Percentiles rank a stretch among this genome's conserved stretches.
phyloP scores from a whole-genome alignment of 2,329 filamentous ascomycete species.

The Fusarium lyarnte region DNA sequence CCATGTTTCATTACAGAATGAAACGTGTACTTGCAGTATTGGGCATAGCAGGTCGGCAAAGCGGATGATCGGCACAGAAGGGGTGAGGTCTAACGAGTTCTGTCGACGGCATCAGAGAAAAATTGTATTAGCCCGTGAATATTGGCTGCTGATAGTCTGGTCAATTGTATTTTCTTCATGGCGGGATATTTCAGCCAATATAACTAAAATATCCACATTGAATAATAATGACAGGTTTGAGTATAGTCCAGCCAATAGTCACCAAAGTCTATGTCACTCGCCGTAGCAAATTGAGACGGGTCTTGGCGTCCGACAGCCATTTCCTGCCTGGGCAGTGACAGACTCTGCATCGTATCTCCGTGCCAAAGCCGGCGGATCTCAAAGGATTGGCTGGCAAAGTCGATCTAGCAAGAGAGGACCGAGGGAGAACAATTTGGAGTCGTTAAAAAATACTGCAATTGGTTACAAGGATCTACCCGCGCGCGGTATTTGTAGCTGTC shows the following conservation, averaged over 20 bases:
- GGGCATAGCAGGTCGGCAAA: conserved; percentile 26
- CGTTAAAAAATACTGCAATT: background rate
- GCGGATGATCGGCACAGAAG: conserved; percentile 37
- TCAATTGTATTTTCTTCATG: background rate
- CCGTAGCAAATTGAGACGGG: background rate
- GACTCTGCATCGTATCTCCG: conserved; percentile 30
- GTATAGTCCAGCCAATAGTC: conserved; percentile 10
- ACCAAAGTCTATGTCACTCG: conserved; percentile 21
- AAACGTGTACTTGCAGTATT: conserved; percentile 28
- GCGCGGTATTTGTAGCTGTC: background rate
- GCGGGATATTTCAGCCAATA: background rate
- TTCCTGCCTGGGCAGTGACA: conserved; percentile 22
- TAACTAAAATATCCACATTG: conserved; percentile 1
- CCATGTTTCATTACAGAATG: conserved; percentile 21
- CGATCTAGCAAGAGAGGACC: background rate
- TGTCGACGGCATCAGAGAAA: background rate
- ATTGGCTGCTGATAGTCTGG: background rate
- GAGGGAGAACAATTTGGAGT: background rate
- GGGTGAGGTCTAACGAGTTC: background rate
- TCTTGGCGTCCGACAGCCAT: background rate
- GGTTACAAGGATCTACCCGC: background rate
- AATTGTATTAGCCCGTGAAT: background rate
- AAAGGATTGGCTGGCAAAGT: background rate
- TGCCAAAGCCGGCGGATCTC: conserved; percentile 33
- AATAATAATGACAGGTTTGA: background rate